A percentile compares a stretch with the other conserved stretches of the same genome.
phyloP scores from a whole-genome alignment of 108 stramenopile species.

The Pseudonitzschia pungens region DNA sequence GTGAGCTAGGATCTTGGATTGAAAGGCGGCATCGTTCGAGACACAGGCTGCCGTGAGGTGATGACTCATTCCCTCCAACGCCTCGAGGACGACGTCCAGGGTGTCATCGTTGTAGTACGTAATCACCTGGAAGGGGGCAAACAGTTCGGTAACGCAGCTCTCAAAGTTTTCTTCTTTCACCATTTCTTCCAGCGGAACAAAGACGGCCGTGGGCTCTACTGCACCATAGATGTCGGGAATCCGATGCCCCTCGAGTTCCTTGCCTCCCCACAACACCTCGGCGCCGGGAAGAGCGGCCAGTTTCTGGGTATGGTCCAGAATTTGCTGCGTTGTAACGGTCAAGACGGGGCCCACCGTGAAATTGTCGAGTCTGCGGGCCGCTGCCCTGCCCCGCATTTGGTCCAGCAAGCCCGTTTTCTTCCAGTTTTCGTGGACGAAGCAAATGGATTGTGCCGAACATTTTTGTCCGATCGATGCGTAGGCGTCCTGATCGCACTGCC shows the following conservation, averaged over 20 bases:
- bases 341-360: conserved; percentile 93
- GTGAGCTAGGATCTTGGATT: conserved; percentile 78
- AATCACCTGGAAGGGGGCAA: conserved; percentile 97
- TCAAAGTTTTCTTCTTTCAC: conserved; percentile 83
- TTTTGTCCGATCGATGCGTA: conserved; percentile 97
- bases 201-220: conserved; percentile 97
- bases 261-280: conserved; percentile 90
- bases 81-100: conserved; percentile 73
- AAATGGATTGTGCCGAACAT: conserved; percentile 96
- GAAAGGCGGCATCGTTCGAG: conserved; percentile 89
- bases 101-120: conserved; percentile 86
- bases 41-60: conserved; percentile 98
- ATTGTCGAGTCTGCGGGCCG: conserved; percentile 77
- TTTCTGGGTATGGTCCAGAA: conserved; percentile 79
- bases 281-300: conserved; percentile 85
- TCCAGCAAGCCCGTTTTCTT: conserved; percentile 78
- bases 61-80: conserved; percentile 91
- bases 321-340: conserved; percentile 84
- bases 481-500: conserved; percentile 98
- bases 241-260: conserved; percentile 78
- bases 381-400: conserved; percentile 77
- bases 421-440: conserved; percentile 96
- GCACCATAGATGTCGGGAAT: conserved; percentile 93
- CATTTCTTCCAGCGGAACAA: conserved; percentile 92
- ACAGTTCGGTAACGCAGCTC: conserved; percentile 86